phyloP scores from a whole-genome alignment of 768 basidiomycete genomes.

The Lactarius psammicola region DNA sequence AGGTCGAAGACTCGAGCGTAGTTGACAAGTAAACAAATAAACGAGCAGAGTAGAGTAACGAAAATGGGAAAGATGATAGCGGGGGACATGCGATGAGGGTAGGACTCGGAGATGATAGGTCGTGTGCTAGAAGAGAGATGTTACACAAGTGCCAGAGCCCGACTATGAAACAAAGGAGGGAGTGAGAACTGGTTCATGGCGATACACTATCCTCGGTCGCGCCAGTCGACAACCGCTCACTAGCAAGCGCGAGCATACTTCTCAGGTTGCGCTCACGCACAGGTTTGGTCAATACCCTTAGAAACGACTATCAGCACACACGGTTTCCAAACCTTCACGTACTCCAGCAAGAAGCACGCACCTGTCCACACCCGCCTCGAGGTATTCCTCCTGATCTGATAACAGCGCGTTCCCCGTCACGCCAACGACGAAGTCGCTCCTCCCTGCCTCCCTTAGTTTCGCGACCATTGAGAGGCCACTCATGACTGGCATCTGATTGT shows the following conservation, averaged over 20 bases:
- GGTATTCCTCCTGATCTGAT: slow-evolving; percentile 61
- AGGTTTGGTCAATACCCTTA: slow-evolving; percentile 78
- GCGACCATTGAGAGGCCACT: slow-evolving; percentile 68
- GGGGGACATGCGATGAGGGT: neutral
- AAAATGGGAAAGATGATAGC: neutral
- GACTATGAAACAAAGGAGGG: neutral
- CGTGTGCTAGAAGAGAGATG: neutral
- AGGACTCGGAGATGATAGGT: neutral
- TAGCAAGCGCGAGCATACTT: slow-evolving; percentile 43
- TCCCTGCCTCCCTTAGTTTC: slow-evolving; percentile 60
- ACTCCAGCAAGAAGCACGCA: slow-evolving; percentile 37
- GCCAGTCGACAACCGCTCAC: slow-evolving; percentile 36
- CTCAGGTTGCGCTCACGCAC: slow-evolving; percentile 58
- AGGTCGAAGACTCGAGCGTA: neutral
- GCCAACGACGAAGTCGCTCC: slow-evolving; percentile 78
- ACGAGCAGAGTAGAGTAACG: neutral
- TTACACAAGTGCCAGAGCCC: neutral
- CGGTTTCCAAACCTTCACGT: slow-evolving; percentile 7
- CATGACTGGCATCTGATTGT: slow-evolving; percentile 84
- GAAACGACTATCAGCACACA: slow-evolving; percentile 8
- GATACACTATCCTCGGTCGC: slow-evolving; percentile 29
- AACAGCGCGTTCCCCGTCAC: slow-evolving; percentile 56
- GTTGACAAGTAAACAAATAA: neutral
- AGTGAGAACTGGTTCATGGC: slow-evolving; percentile 11
- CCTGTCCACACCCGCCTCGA: slow-evolving; percentile 74